Evolutionary conservation across 192 early-diverging fungal species (phyloP), one percentile per base, ranked within the genome.

Genomic region (Entophlyctis luteolus): DNA sequence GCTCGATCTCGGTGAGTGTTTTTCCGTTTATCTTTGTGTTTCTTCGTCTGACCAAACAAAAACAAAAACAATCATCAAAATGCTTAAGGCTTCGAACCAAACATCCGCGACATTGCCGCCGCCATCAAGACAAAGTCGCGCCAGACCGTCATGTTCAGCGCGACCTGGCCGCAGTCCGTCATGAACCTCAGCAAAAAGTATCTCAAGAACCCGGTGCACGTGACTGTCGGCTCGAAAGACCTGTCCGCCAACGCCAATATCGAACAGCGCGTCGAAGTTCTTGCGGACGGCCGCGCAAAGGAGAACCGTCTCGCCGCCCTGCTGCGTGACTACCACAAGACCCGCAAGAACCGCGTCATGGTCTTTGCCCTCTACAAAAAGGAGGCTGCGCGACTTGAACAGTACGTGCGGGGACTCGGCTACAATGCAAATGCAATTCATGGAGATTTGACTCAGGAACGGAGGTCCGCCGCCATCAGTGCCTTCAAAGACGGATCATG

Each of bases 101-200:
- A 97, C 95, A 82, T 94, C 96, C 79, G 96, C 92, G 22, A 96
- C 98, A 56, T 83, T 98, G 36, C 72, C 81, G 0, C 68, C 81
- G 2, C 74, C 98, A 25, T 95, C 96, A 1, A 94, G 93, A 66
- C 95, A 98, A 71, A 88, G 3, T 80, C 81, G 10, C 81, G 96
- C 2, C 84, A 94, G 33, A 99, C 96, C 0, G 93, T 94, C 3
- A 78, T 99, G 35, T 99, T 96, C 55, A 96, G 93, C 0, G 96
- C 96, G 0, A 99, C 96, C 2, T 93, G 98, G 92, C 90, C 86
- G 34, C 94, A 98, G 67, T 91, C 86, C 0, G 55, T 99, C 36
- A 73, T 75, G 12, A 86, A 93, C 56, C 72, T 99, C 29, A 87
- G 95, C 2, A 78, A 87, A 23, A 87, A 90, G 0, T 95, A 95